Percentiles rank a stretch among this genome's conserved stretches.
Conservation (phyloP, 345 rosid genomes). For the Laguncularia racemosa region DNA sequence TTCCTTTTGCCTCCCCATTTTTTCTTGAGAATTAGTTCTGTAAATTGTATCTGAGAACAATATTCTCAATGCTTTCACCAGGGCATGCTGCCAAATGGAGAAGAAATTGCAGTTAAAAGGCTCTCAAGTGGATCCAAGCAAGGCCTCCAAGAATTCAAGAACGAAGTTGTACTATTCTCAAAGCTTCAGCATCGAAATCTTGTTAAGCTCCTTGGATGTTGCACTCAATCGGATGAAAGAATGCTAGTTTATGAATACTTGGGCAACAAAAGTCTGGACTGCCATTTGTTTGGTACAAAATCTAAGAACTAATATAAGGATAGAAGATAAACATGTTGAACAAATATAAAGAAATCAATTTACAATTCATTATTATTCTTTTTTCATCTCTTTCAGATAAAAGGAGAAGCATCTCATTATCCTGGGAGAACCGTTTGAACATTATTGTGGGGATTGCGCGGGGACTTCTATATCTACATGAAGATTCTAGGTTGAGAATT, state of each 20-base stretch:
- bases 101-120: conserved; percentile 29
- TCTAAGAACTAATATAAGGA: not conserved
- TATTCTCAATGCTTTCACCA: not conserved
- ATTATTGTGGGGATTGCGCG: conserved; percentile 32
- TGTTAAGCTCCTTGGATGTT: conserved; percentile 56
- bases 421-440: conserved; percentile 25
- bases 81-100: conserved; percentile 16
- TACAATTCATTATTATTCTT: too few relatives aligned
- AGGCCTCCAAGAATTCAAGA: conserved; percentile 28
- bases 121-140: conserved; percentile 20
- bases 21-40: too few relatives aligned
- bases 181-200: conserved; percentile 73
- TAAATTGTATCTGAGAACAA: too few relatives aligned
- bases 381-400: conserved; percentile 10
- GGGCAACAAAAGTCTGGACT: conserved; percentile 58
- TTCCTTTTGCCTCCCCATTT: not conserved
- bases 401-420: conserved; percentile 7
- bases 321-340: too few relatives aligned
- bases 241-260: conserved; percentile 59
- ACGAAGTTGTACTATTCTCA: conserved; percentile 24
- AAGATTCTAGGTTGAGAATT: conserved; percentile 31
- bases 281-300: conserved; percentile 39
- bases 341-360: too few relatives aligned
- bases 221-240: conserved; percentile 43
- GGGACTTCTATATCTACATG: conserved; percentile 32